Evolutionary conservation across 441 rosid species (phyloP).

Genomic region (Cnidoscolus chayamansa): DNA sequence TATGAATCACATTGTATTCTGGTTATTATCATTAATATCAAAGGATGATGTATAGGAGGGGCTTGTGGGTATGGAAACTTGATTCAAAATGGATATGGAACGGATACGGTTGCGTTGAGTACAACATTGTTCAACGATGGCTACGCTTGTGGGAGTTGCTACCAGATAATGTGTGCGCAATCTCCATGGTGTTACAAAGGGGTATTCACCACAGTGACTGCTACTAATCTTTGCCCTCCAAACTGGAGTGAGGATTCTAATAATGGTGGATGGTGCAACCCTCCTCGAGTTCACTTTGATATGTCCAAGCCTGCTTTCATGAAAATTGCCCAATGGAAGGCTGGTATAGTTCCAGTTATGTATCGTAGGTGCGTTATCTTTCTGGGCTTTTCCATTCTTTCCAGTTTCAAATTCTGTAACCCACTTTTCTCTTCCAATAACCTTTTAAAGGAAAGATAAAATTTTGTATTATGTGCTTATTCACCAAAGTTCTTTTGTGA

Average conservation of each 20-base stretch:
- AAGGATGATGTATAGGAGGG: conserved; percentile 45
- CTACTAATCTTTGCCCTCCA: conserved; percentile 83
- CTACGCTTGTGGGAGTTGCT: conserved; percentile 70
- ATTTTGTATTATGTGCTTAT: background rate
- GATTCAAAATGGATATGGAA: conserved; percentile 58
- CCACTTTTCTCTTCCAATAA: background rate
- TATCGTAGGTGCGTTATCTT: conserved; percentile 51
- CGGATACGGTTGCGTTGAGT: conserved; percentile 65
- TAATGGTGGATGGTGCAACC: conserved; percentile 90
- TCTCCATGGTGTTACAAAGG: conserved; percentile 46
- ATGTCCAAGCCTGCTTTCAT: conserved; percentile 85
- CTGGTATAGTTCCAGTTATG: conserved; percentile 68
- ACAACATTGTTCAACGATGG: conserved; percentile 64
- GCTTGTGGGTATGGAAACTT: conserved; percentile 87
- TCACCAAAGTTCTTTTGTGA: background rate
- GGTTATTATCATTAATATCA: background rate
- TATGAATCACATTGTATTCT: background rate
- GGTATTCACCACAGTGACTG: conserved; percentile 51
- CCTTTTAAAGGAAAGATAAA: background rate
- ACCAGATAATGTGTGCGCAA: conserved; percentile 52
- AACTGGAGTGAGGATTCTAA: conserved; percentile 71
- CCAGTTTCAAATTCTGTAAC: background rate
- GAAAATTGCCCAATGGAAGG: conserved; percentile 78
- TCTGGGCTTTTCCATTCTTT: background rate
- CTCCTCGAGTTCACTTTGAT: conserved; percentile 76